Percentiles rank a stretch among this genome's conserved stretches.
phyloP scores from a whole-genome alignment of 1,139 yeast species.

The Kluyveromyces sp. region DNA sequence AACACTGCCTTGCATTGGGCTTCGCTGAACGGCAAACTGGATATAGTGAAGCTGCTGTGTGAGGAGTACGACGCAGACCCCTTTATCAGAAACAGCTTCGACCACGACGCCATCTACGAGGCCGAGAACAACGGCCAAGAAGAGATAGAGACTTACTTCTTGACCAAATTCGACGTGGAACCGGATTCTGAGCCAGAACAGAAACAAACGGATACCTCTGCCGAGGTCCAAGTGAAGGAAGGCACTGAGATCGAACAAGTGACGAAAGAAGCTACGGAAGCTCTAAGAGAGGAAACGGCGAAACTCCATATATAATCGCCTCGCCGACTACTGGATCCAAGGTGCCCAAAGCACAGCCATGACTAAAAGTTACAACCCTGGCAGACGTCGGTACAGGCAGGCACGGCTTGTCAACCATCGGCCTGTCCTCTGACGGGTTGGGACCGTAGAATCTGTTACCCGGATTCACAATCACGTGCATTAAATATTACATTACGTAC shows the following conservation, averaged over 20 bases:
- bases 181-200: conserved; percentile 42
- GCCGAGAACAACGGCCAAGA: conserved; percentile 70
- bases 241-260: conserved; percentile 39
- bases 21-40: conserved; percentile 75
- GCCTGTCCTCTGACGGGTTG: too few relatives aligned
- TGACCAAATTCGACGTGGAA: conserved; percentile 66
- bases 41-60: conserved; percentile 60
- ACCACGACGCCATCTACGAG: conserved; percentile 81
- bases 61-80: conserved; percentile 77
- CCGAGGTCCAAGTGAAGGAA: conserved; percentile 31
- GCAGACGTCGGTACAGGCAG: too few relatives aligned
- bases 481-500: not conserved
- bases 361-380: too few relatives aligned
- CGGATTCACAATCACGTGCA: not conserved
- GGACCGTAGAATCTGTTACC: too few relatives aligned
- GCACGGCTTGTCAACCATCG: too few relatives aligned
- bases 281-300: conserved; percentile 22
- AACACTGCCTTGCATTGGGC: conserved; percentile 98
- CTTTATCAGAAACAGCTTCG: conserved; percentile 61
- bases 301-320: conserved; percentile 13
- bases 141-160: conserved; percentile 64
- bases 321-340: not conserved
- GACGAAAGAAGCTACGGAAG: conserved; percentile 35
- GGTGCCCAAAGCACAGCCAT: too few relatives aligned
- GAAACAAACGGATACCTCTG: too few relatives aligned